Conservation (phyloP, 2,329 filamentous ascomycete genomes). For the Ceratocystis huliohia region DNA sequence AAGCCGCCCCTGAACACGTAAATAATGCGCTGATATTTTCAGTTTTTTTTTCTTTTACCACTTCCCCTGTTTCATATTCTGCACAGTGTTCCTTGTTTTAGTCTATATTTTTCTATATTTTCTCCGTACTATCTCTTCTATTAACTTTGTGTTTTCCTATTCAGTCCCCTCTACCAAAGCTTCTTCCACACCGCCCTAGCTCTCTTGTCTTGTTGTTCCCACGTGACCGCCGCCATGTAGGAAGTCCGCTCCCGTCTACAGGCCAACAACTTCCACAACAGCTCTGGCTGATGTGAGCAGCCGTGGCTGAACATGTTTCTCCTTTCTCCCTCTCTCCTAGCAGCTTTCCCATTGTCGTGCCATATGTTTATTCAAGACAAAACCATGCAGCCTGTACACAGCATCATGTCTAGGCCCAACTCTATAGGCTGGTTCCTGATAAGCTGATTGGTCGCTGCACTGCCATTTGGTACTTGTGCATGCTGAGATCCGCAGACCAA, state of each 20-base stretch:
- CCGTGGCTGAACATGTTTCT: no score
- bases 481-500: neutral
- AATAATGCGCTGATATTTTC: neutral
- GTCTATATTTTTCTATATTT: conserved; percentile 8
- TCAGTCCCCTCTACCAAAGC: neutral
- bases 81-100: neutral
- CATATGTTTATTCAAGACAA: no score
- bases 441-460: neutral
- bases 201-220: neutral
- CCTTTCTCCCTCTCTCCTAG: no score
- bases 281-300: no score
- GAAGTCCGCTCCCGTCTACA: neutral
- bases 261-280: no score
- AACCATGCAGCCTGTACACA: no score
- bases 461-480: neutral
- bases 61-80: neutral
- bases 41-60: neutral
- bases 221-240: neutral
- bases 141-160: neutral
- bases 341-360: no score
- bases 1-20: neutral
- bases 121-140: neutral
- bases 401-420: no score
- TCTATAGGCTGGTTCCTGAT: neutral
- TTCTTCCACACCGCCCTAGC: neutral